Percentiles rank a stretch among this genome's conserved stretches.
These are phyloP conservation scores for Peniophora sp. DNA, from an alignment of 1,284 basidiomycete species.

Conservation along the genomic window DNA sequence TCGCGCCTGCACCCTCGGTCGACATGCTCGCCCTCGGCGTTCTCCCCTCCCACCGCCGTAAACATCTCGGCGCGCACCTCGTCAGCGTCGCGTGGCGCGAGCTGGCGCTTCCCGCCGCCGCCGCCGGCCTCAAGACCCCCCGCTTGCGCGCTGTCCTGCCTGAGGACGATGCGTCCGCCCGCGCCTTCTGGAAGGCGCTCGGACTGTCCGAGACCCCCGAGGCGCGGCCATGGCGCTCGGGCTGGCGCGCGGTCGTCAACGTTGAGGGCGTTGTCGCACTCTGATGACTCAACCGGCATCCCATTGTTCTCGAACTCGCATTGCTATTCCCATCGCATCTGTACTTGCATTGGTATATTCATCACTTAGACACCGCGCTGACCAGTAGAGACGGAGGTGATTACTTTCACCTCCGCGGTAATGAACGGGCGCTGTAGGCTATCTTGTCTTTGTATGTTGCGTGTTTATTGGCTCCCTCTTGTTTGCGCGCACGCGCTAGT, in stretches of 20 bases:
- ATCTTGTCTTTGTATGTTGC: too few relatives aligned
- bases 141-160: slow-evolving; percentile 5
- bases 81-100: slow-evolving; percentile 25
- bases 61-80: slow-evolving; percentile 41
- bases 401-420: too few relatives aligned
- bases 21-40: slow-evolving; percentile 56
- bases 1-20: slow-evolving; percentile 13
- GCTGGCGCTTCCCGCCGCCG: too few relatives aligned
- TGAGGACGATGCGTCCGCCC: background rate
- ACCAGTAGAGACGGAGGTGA: too few relatives aligned
- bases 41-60: slow-evolving; percentile 35
- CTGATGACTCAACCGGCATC: background rate
- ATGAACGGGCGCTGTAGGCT: too few relatives aligned
- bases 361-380: too few relatives aligned
- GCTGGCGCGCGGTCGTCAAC: background rate
- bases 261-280: background rate
- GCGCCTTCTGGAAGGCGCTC: background rate
- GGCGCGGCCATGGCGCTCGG: background rate
- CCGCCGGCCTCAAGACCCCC: background rate
- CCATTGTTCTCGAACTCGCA: too few relatives aligned
- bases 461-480: too few relatives aligned
- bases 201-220: background rate
- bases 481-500: too few relatives aligned
- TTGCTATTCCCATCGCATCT: too few relatives aligned
- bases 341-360: too few relatives aligned